Base-by-base conservation (phyloP, 305 asterid species). In the Fraxinus nigra region DNA sequence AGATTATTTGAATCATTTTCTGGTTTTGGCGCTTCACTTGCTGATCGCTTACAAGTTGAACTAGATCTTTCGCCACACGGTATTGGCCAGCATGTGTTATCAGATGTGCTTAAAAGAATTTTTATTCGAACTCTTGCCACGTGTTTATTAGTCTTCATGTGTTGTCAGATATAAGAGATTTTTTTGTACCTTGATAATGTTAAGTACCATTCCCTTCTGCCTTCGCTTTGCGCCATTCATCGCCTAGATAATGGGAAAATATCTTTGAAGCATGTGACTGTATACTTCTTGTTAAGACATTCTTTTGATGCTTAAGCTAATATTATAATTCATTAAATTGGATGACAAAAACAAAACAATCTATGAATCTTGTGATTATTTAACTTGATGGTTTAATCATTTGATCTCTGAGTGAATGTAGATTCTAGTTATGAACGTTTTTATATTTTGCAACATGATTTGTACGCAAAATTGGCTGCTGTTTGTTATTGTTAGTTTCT, bases 401-500 rank as follows among this genome's bases (percentile, higher is more conserved):
- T 79, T 38, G 26, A 28, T 78, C 18, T 61, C 28, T 30, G 38
- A 24, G 28, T 48, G 4, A 59, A 34, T 18, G n/a, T 48, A 3
- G 28, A 20, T 74, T 77, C 81, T 38, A 20, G 73, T 79, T 30
- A 70, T 18, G 34, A 59, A 18, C 37, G 69, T 77, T 82, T 81
- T 30, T n/a, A 33, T 35, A 69, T 75, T 73, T 26, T 40, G 85
- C 16, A 2, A 48, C 79, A 7, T 14, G 56, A 48, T 56, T 30
- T 24, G 72, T 11, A 37, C 73, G 74, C n/a, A 22, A 13, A 18
- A 18, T 56, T 61, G 79, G 34, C 78, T 20, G 78, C 82, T 67
- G 61, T 40, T 61, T 82, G 48, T 26, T 16, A n/a, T 18, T 56
- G 80, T 85, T 69, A 38, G 34, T 86, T 81, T 78, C 33, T 14